phyloP scores from a whole-genome alignment of 1,284 basidiomycete genomes.

The Ceratobasidium sp. region DNA sequence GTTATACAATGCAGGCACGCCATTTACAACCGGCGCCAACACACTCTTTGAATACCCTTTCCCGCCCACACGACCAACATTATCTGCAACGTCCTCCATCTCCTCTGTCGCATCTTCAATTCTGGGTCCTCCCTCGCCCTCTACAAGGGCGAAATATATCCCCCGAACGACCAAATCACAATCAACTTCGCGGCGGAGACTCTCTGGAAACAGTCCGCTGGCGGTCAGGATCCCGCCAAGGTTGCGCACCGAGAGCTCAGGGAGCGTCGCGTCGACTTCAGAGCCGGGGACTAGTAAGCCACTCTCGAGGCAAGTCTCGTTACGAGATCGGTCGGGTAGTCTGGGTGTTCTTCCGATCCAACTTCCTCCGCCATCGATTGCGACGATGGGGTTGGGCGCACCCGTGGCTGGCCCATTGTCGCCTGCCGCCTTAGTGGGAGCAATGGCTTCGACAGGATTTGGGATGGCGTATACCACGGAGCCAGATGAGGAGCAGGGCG shows the following conservation, averaged over 20 bases:
- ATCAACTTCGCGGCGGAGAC: neutral
- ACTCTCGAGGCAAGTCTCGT: no score
- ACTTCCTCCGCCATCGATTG: neutral
- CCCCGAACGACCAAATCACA: neutral
- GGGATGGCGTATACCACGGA: neutral
- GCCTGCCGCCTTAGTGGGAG: neutral
- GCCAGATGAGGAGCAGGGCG: neutral
- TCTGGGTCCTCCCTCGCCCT: constrained; percentile 9
- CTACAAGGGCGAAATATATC: neutral
- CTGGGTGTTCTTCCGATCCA: constrained; percentile 9
- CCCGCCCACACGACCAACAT: neutral
- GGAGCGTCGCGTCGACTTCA: constrained; percentile 1
- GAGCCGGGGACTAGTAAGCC: neutral
- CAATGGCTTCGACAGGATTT: neutral
- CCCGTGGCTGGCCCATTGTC: neutral
- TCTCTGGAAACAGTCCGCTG: neutral
- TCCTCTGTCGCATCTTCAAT: neutral
- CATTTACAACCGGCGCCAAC: constrained; percentile 3
- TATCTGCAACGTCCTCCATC: neutral
- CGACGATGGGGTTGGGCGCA: neutral
- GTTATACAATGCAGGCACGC: neutral
- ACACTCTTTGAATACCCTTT: constrained; percentile 25
- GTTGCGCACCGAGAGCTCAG: constrained; percentile 1
- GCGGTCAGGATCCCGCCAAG: neutral
- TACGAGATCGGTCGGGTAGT: constrained; percentile 12